Evolutionary conservation across 129 eudicot species (phyloP).

Genomic region (Flaveria robusta): DNA sequence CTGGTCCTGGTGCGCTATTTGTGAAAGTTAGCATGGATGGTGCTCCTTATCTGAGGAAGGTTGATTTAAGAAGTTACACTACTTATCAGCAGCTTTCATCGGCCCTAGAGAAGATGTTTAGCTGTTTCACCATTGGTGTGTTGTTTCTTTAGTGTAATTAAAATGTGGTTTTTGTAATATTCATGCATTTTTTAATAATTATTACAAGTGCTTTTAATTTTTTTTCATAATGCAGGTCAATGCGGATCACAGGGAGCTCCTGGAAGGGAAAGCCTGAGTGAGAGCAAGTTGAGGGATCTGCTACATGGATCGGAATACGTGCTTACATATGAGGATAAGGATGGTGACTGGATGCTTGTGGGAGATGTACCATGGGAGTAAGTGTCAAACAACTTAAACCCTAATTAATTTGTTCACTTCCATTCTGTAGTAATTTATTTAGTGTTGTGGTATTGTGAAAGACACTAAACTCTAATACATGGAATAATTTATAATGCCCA

Average conservation of each 20-base stretch:
- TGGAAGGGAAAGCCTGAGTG: constrained; percentile 67
- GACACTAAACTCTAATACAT: neutral
- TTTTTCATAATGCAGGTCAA: constrained; percentile 46
- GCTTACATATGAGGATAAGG: constrained; percentile 89
- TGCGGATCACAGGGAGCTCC: constrained; percentile 76
- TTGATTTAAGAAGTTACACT: constrained; percentile 70
- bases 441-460: neutral
- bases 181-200: neutral
- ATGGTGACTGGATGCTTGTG: constrained; percentile 99
- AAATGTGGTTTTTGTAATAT: neutral
- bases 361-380: constrained; percentile 99
- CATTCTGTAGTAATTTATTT: neutral
- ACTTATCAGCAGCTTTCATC: constrained; percentile 77
- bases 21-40: constrained; percentile 98
- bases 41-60: constrained; percentile 97
- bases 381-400: constrained; percentile 32
- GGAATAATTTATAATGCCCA: neutral
- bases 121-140: constrained; percentile 84
- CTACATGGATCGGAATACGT: constrained; percentile 92
- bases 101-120: constrained; percentile 90
- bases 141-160: neutral
- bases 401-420: constrained; percentile 2
- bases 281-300: constrained; percentile 81
- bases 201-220: neutral
- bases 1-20: constrained; percentile 64